A percentile compares a stretch with the other conserved stretches of the same genome.
Evolutionary conservation across 345 rosid species (phyloP).

Genomic region (Schrenkiella parvula): DNA sequence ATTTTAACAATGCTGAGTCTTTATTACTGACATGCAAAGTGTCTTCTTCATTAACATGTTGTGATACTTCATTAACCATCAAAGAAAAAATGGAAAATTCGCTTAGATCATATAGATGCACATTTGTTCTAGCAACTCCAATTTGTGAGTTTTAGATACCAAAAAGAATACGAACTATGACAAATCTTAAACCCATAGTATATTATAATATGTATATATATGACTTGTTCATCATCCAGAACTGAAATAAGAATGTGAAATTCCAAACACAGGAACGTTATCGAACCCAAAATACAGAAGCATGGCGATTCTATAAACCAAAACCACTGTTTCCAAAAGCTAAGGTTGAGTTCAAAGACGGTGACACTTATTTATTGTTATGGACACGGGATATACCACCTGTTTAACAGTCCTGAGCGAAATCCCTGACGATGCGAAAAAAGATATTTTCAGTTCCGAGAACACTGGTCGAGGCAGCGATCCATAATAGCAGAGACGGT

Average conservation of each 20-base stretch:
- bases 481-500: constrained; percentile 57
- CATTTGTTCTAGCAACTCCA: background rate
- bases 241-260: background rate
- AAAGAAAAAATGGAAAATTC: too few species aligned
- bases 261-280: background rate
- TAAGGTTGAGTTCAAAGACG: constrained; percentile 19
- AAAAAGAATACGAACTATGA: background rate
- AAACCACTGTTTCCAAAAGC: constrained; percentile 9
- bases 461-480: constrained; percentile 37
- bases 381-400: constrained; percentile 3
- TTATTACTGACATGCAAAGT: too few species aligned
- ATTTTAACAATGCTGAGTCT: too few species aligned
- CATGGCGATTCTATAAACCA: background rate
- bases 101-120: too few species aligned
- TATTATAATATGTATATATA: background rate
- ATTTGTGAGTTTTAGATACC: background rate
- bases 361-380: constrained; percentile 22
- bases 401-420: background rate
- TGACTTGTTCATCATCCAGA: background rate
- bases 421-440: background rate
- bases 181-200: background rate
- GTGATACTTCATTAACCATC: background rate
- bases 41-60: too few species aligned
- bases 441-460: constrained; percentile 22
- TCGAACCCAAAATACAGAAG: background rate